Conservation (phyloP, 2,329 filamentous ascomycete genomes). For the Claviceps spartinae region DNA sequence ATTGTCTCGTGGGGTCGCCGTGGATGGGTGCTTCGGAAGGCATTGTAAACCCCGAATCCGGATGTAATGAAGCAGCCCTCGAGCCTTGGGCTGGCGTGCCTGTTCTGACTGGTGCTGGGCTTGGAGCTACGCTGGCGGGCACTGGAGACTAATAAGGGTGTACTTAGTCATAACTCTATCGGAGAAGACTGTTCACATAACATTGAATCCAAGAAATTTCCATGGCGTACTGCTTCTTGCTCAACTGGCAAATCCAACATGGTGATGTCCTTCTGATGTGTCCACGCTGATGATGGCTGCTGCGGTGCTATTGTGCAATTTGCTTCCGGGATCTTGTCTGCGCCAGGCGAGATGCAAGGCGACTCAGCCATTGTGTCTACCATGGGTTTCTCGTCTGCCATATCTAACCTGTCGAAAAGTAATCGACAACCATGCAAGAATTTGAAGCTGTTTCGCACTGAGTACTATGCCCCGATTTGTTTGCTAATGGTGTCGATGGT, state of each 20-base stretch:
- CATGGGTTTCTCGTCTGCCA: constrained; percentile 18
- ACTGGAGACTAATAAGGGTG: constrained; percentile 20
- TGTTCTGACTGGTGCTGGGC: constrained; percentile 29
- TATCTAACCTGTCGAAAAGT: constrained; percentile 6
- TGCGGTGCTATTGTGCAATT: constrained; percentile 7
- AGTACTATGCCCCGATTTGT: background rate
- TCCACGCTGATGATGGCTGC: constrained; percentile 7
- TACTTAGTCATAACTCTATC: background rate
- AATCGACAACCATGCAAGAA: background rate
- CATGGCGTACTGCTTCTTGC: constrained; percentile 23
- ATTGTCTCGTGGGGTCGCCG: constrained; percentile 55
- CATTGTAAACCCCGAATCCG: constrained; percentile 38
- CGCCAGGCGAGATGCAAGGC: constrained; percentile 10
- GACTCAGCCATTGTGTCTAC: constrained; percentile 10
- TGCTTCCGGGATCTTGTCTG: constrained; percentile 11
- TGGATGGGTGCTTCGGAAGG: constrained; percentile 47
- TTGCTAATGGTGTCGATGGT: background rate
- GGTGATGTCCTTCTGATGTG: constrained; percentile 23
- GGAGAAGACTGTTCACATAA: background rate
- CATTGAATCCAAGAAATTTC: too few species aligned
- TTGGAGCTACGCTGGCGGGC: constrained; percentile 22
- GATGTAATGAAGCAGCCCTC: constrained; percentile 43
- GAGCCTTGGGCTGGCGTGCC: constrained; percentile 38
- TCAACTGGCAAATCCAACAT: constrained; percentile 32
- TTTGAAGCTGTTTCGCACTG: background rate